Base-by-base conservation (phyloP, 352 stramenopile species). In the Phytophthora megakarya region DNA sequence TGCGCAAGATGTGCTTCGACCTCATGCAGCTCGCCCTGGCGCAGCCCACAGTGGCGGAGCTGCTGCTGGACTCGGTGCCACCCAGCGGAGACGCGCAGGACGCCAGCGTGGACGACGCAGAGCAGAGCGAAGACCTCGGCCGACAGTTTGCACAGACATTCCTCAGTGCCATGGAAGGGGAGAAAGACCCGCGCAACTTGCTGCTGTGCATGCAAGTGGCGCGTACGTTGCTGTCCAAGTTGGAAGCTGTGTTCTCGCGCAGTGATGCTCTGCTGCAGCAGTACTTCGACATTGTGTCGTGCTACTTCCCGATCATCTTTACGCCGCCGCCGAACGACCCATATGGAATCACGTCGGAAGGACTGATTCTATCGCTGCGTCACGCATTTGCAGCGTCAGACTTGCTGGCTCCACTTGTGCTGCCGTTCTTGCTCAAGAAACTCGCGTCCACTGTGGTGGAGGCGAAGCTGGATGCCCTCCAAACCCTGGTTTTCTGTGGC, bases 251-350 rank as follows among this genome's bases (percentile, higher is more conserved):
- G 50, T 95, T 95, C 54, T 81, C 80, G 12, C 67, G 67, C 40
- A 77, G 84, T 39, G 87, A 89, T n/a, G 70, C 73, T 19, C 57
- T 92, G 28, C 67, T 91, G 60, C 74, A 93, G 70, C 84, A 93
- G 48, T 93, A 96, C 59, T 97, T 97, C 48, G 86, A 97, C 49
- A 72, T 93, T n/a, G 86, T 90, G 19, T 95, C 89, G 28, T 97
- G 89, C 73, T 97, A 97, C 64, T 97, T 97, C 44, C 90, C 90
- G 5, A 96, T 97, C 56, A 97, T 92, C 58, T 97, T 97, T 64
- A 95, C 83, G 35, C 90, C 90, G 40, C 90, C 90, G 18, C 88
- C 88, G 3, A 97, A 97, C 46, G 88, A 97, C 52, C 90, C 90
- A 57, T 94, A 97, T 65, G 89, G 89, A 28, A 97, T 97, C 66